Evolutionary conservation across 768 basidiomycete genomes (phyloP), one percentile per base, ranked within the genome.

Genomic region (Russula dissimulans): DNA sequence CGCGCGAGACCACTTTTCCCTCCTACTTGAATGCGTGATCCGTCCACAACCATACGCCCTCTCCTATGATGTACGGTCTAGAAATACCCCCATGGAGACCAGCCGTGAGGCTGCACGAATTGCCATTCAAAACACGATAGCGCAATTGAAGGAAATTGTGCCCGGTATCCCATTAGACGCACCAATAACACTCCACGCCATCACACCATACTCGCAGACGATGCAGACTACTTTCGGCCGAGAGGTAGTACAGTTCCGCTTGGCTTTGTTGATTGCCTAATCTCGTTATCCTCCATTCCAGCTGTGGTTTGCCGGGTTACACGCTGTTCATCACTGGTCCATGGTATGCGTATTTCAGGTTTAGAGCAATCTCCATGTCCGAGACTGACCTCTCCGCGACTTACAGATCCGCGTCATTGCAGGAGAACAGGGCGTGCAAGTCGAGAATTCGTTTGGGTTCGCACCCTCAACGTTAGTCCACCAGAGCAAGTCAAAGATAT

Each of bases 321-420:
- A 93, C 68, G 90, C 90, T 45, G 86, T 93, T 29, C 91, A 93
- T 72, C 91, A 93, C 69, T 93, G 89, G 89, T 90, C 89, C 18
- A 91, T 91, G 87, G 88, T 89, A 69, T 65, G 80, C 17, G 66
- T 14, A 22, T 31, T 17, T 58, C 43, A 60, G 42, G 45, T 41
- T 32, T 41, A 18, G 43, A 44, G 3, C 7, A 14, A 14, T 44
- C 26, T 10, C n/a, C 54, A 53, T 18, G 22, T 34, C 63, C 42
- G 52, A 58, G 43, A 46, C 66, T 55, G 45, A 49, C 46, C 39
- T 44, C 57, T 49, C n/a, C 42, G 9, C 31, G 29, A 18, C 60
- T 18, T 39, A 15, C 59, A 91, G 89, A 79, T 93, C 56, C 86
- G 91, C 54, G 86, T 91, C 15, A 86, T 92, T 61, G 85, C 88